A percentile compares a stretch with the other conserved stretches of the same genome.
Conservation (phyloP, 371 early-diverging fungal genomes). For the Mortierella sp. region DNA sequence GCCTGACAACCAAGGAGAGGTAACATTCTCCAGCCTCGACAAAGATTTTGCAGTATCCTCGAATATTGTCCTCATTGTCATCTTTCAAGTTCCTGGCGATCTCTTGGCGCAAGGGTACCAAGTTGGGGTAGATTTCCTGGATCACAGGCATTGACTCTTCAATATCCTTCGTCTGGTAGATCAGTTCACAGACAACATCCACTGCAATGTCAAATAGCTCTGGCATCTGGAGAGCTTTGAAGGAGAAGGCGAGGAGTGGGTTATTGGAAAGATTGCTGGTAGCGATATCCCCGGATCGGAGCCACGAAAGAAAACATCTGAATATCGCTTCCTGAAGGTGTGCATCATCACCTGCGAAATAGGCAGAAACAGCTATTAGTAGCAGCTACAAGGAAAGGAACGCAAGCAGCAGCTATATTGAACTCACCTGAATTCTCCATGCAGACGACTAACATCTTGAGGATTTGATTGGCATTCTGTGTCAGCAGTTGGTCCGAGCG, state of each 20-base stretch:
- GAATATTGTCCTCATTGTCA: slow-evolving; percentile 76
- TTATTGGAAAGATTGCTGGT: slow-evolving; percentile 71
- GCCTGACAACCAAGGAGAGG: slow-evolving; percentile 74
- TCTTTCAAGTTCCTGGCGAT: slow-evolving; percentile 60
- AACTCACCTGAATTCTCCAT: slow-evolving; percentile 75
- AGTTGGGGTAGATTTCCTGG: slow-evolving; percentile 73
- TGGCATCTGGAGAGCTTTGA: slow-evolving; percentile 76
- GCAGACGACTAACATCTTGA: slow-evolving; percentile 73
- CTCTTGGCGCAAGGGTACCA: slow-evolving; percentile 63
- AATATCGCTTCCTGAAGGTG: slow-evolving; percentile 76
- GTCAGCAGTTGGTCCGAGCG: slow-evolving; percentile 75
- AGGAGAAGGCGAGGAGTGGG: slow-evolving; percentile 79
- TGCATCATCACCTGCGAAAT: slow-evolving; percentile 58
- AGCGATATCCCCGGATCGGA: slow-evolving; percentile 85
- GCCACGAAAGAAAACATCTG: slow-evolving; percentile 86
- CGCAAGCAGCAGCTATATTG: not conserved
- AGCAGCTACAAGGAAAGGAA: not conserved
- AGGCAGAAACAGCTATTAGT: not conserved
- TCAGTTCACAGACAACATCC: slow-evolving; percentile 87
- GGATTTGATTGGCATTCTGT: slow-evolving; percentile 71
- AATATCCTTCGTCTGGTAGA: slow-evolving; percentile 80
- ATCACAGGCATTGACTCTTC: slow-evolving; percentile 65
- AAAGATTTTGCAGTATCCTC: slow-evolving; percentile 86
- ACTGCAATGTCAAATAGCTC: slow-evolving; percentile 87
- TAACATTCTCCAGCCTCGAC: slow-evolving; percentile 91